phyloP scores from a whole-genome alignment of 129 eudicot species.

The Helichrysum umbraculigerum region DNA sequence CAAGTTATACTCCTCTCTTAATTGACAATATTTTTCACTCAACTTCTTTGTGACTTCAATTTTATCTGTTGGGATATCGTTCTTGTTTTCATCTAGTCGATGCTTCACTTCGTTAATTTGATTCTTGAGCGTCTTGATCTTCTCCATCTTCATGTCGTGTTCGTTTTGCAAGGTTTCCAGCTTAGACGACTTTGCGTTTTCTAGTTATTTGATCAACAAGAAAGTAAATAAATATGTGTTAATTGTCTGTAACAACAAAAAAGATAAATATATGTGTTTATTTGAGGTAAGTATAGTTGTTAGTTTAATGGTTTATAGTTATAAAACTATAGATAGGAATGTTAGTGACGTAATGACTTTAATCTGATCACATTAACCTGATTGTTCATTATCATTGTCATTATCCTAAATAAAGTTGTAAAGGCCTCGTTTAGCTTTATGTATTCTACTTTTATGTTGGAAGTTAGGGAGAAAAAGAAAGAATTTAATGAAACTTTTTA shows the following conservation, averaged over 20 bases:
- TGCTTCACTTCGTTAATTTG: constrained; percentile 31
- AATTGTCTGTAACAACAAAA: not conserved
- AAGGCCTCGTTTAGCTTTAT: no score
- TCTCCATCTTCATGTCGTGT: constrained; percentile 29
- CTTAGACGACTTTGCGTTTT: constrained; percentile 13
- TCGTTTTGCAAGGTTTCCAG: constrained; percentile 32
- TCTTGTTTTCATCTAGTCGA: constrained; percentile 32
- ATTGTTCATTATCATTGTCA: no score
- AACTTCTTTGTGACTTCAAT: constrained; percentile 26
- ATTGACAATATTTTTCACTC: constrained; percentile 33
- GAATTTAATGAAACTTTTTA: no score
- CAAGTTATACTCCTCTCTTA: constrained; percentile 38
- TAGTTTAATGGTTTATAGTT: no score
- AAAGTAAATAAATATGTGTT: not conserved
- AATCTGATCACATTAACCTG: no score
- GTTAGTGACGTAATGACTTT: no score
- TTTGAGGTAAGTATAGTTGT: no score
- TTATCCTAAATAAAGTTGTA: no score
- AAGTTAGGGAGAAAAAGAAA: no score
- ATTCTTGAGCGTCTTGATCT: constrained; percentile 34
- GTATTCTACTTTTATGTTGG: no score
- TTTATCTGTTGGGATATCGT: constrained; percentile 17
- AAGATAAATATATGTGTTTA: not conserved
- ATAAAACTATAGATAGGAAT: no score
- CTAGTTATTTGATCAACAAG: constrained; percentile 12